Base-by-base conservation (phyloP, 2,329 filamentous ascomycete species). In the Triangularia verruculosa region DNA sequence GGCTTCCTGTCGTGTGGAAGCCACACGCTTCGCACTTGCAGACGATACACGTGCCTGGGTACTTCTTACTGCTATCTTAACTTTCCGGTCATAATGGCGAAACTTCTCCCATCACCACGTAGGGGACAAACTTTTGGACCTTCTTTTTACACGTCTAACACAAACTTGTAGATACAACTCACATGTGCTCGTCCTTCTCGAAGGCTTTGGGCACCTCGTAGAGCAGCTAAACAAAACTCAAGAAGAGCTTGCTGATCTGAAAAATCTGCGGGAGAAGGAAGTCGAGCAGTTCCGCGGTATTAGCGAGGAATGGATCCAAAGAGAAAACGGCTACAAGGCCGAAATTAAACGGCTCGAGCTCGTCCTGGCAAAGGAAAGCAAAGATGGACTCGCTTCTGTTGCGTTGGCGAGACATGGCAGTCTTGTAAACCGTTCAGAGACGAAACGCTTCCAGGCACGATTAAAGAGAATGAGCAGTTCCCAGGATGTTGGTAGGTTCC, bases 341-440 rank as follows among this genome's bases (percentile, higher is more conserved):
- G 73, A 80, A 69, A 73, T 82, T 70, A 73, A 76, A 67, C 66
- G 76, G 13, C 73, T 80, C 9, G 78, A 80, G 64, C 66, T 76
- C 8, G 63, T 74, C 2, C 66, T 79, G 27, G 74, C 76, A 9
- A 70, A 68, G 25, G 64, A 72, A 39, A 77, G 74, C n/a, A 71
- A 68, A 17, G 74, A 76, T 25, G 78, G 79, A 2, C 71, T 82
- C 30, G 78, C 78, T 61, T 77, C 77, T n/a, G 80, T 82, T 2
- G 72, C 76, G 0, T 64, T 82, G 24, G 79, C 78, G 12, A 75
- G 80, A 52, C 74, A 77, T 4, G 74, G 74, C 13, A 82, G 78
- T 51, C 67, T 82, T 20, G 69, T 82, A 20, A 75, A 79, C 62
- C 71, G 80, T 32, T 75, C 73, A 55, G 71, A 72, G 27, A 71